Base-by-base conservation (phyloP, 768 basidiomycete genomes). In the Dioszegia aurantiaca region DNA sequence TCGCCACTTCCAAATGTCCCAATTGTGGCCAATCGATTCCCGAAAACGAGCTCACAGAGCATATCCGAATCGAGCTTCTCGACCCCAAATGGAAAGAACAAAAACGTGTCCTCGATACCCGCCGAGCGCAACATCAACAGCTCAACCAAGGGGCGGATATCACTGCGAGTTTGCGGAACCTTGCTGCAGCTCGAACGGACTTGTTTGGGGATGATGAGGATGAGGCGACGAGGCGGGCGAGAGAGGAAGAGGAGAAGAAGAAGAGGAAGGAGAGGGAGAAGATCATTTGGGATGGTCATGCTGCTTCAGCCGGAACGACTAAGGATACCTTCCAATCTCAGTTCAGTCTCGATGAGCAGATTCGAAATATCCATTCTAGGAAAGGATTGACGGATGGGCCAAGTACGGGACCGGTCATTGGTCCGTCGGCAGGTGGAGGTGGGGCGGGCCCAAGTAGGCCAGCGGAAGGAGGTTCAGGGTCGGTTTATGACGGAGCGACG, bases 51-150 rank as follows among this genome's bases (percentile, higher is more conserved):
- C 80, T 98, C 43, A 85, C 94, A 66, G 93, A 98, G 74, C 95
- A 98, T 77, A 92, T 97, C 85, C 89, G 95, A 67, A 98, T 98
- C 73, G 95, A 99, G 75, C 78, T 97, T 61, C 83, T 99, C 66
- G 95, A 99, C 78, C 95, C 95, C 40, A 86, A 87, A 75, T 99
- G 94, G 93, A 97, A 97, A 77, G 90, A 92, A 62, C 90, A 94
- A 75, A 88, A 94, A 63, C 87, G 91, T 69, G 83, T 79, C 11
- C 79, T 93, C 68, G 95, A 99, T 75, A 83, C 87, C 31, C 88
- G 93, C 75, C 90, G 90, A 73, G 87, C 88, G 4, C 79, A 80
- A 54, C 69, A 78, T 19, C 70, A 72, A 33, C 62, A 79, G 39
- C 62, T 80, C 30, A 73, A 76, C 30, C 74, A 76, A 51, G 78